These are phyloP conservation scores for Solanum pennellii DNA, from an alignment of 257 asterid genomes.

Conservation along the genomic window DNA sequence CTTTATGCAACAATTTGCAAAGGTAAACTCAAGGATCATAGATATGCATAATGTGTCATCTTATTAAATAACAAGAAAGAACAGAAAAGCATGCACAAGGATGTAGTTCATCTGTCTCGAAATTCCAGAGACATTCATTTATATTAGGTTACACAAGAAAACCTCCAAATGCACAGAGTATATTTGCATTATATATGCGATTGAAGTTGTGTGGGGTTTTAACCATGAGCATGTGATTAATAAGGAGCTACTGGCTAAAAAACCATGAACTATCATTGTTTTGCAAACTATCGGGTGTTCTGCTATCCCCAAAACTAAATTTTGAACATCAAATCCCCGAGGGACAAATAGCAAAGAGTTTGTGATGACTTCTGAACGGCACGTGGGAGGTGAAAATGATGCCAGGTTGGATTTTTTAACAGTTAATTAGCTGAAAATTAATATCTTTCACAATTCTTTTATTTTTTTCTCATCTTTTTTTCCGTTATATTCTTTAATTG, in stretches of 20 bases:
- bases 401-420: background rate
- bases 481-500: background rate
- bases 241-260: background rate
- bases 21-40: background rate
- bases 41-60: background rate
- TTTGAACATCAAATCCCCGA: background rate
- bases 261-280: background rate
- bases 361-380: background rate
- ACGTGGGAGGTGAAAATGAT: background rate
- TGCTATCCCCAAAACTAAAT: background rate
- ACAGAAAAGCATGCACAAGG: background rate
- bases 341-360: background rate
- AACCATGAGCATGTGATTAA: background rate
- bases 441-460: background rate
- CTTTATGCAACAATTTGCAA: background rate
- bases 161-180: background rate
- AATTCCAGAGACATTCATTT: background rate
- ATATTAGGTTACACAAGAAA: background rate
- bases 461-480: background rate
- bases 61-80: background rate
- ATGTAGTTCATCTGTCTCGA: background rate
- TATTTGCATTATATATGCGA: background rate
- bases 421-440: background rate
- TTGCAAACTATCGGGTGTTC: background rate
- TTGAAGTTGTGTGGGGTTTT: background rate